A percentile compares a stretch with the other conserved stretches of the same genome.
These are phyloP conservation scores for Tremella yokohamensis DNA, from an alignment of 768 basidiomycete species.

Conservation along the genomic window DNA sequence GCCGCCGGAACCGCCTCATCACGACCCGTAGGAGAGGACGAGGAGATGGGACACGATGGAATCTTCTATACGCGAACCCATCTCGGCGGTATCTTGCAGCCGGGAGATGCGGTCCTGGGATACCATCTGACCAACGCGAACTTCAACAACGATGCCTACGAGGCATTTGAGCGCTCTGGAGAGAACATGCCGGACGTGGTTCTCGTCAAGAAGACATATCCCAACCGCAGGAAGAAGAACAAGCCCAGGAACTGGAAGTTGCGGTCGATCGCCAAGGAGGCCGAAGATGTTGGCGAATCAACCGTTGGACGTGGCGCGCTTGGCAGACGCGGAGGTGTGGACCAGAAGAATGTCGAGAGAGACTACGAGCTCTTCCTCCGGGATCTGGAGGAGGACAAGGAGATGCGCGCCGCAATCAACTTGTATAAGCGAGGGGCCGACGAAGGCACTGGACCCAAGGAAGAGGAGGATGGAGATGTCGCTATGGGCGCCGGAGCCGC, in stretches of 20 bases:
- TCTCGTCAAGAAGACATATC: slow-evolving; percentile 92
- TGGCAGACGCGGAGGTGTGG: slow-evolving; percentile 81
- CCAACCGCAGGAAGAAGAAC: slow-evolving; percentile 85
- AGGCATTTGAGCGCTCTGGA: slow-evolving; percentile 57
- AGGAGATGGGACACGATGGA: slow-evolving; percentile 61
- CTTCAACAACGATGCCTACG: slow-evolving; percentile 86
- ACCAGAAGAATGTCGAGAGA: slow-evolving; percentile 87
- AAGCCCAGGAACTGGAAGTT: slow-evolving; percentile 80
- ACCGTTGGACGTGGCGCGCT: slow-evolving; percentile 68
- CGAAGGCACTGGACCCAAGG: not conserved
- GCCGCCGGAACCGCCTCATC: slow-evolving; percentile 68
- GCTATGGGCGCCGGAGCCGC: slow-evolving; percentile 25
- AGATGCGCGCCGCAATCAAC: slow-evolving; percentile 80
- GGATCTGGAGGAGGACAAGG: slow-evolving; percentile 90
- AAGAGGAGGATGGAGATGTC: slow-evolving; percentile 49
- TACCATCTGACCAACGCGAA: slow-evolving; percentile 85
- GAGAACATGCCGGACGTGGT: slow-evolving; percentile 80
- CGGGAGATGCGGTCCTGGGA: slow-evolving; percentile 88
- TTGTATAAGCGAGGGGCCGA: slow-evolving; percentile 57
- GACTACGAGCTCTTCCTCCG: slow-evolving; percentile 95
- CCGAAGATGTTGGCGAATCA: slow-evolving; percentile 66
- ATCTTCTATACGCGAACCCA: slow-evolving; percentile 97
- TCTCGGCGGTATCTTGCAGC: slow-evolving; percentile 86
- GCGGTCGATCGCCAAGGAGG: slow-evolving; percentile 87
- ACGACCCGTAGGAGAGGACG: slow-evolving; percentile 57